A percentile compares a stretch with the other conserved stretches of the same genome.
Evolutionary conservation across 345 rosid species (phyloP).

Genomic region (Aurinia saxatilis): DNA sequence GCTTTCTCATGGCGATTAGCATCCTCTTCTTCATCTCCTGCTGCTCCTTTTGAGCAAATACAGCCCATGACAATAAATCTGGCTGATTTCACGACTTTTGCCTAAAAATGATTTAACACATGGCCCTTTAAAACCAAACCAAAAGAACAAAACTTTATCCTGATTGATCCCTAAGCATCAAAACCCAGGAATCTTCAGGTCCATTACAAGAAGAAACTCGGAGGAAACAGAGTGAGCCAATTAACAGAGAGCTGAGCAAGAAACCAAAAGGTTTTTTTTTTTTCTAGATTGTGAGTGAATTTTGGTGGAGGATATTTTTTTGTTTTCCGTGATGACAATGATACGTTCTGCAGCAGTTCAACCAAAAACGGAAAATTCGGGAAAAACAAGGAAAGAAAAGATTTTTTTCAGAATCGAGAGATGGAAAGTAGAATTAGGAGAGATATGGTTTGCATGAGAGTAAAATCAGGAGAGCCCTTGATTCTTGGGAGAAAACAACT

Average conservation of each 20-base stretch:
- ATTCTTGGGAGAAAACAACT: conserved; percentile 21
- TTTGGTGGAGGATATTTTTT: background rate
- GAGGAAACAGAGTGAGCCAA: background rate
- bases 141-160: background rate
- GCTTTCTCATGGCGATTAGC: conserved; percentile 21
- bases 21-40: conserved; percentile 31
- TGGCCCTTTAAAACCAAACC: background rate
- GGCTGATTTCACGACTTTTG: conserved; percentile 1
- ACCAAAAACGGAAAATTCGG: conserved; percentile 21
- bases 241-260: too few species aligned
- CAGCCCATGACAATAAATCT: conserved; percentile 67
- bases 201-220: background rate
- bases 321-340: too few species aligned
- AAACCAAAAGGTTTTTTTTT: conserved; percentile 8
- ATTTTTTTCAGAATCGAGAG: conserved; percentile 9
- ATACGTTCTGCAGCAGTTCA: conserved; percentile 1
- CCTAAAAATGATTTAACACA: conserved; percentile 12
- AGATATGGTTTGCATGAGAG: conserved; percentile 26
- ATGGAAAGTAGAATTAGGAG: conserved; percentile 19
- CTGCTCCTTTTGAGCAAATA: conserved; percentile 70
- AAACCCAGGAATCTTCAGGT: conserved; percentile 26
- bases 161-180: conserved; percentile 26
- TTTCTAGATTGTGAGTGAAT: background rate
- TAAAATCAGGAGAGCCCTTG: conserved; percentile 21
- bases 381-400: conserved; percentile 2